Evolutionary conservation across 441 rosid species (phyloP).

Genomic region (Populus hybrid): DNA sequence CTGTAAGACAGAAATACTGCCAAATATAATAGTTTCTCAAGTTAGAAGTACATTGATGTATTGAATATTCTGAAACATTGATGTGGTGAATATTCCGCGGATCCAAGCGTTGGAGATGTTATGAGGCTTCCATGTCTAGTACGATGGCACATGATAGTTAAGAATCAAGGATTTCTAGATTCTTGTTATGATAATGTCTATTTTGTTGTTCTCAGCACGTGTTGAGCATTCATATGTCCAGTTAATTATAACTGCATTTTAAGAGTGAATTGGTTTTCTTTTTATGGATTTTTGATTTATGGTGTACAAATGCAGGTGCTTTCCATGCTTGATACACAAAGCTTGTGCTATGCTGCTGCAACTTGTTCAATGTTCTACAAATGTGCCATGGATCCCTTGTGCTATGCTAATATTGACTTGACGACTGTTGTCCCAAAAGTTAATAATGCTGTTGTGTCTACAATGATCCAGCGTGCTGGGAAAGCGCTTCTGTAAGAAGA

Average conservation of each 20-base stretch:
- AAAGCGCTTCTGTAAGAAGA: slow-evolving; percentile 57
- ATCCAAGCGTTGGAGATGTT: too few species aligned
- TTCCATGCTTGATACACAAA: slow-evolving; percentile 81
- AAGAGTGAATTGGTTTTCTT: too few species aligned
- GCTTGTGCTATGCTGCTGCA: slow-evolving; percentile 67
- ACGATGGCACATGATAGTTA: background rate
- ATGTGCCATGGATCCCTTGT: slow-evolving; percentile 75
- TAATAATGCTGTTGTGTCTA: slow-evolving; percentile 65
- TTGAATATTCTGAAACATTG: too few species aligned
- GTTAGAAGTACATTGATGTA: too few species aligned
- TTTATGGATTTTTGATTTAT: background rate
- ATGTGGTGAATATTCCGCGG: too few species aligned
- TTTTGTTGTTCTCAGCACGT: background rate
- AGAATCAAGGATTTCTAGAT: background rate
- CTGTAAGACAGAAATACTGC: background rate
- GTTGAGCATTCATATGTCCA: background rate
- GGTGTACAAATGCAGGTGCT: slow-evolving; percentile 44
- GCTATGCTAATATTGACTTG: slow-evolving; percentile 67
- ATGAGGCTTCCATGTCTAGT: background rate
- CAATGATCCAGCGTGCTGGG: slow-evolving; percentile 81
- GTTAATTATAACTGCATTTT: too few species aligned
- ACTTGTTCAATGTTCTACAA: slow-evolving; percentile 75
- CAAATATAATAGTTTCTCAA: too few species aligned
- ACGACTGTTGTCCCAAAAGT: slow-evolving; percentile 62
- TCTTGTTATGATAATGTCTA: background rate